These are phyloP conservation scores for Saccharomycopsis javanensis DNA, from an alignment of 805 yeast species.

Conservation along the genomic window DNA sequence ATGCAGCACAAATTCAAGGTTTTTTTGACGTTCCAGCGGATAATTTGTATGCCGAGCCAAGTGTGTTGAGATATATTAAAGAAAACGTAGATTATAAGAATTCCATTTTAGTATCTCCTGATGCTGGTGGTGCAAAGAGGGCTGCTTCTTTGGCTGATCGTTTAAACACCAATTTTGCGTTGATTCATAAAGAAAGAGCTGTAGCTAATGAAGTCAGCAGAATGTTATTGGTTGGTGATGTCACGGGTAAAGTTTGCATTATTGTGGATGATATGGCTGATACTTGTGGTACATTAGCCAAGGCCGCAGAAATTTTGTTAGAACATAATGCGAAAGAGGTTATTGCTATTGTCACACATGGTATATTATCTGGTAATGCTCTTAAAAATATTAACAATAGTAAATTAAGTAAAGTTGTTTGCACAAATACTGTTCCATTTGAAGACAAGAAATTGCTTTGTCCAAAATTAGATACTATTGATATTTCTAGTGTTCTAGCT, in stretches of 20 bases:
- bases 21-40: constrained; percentile 93
- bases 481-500: constrained; percentile 78
- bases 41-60: constrained; percentile 91
- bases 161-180: constrained; percentile 84
- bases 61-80: constrained; percentile 70
- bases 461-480: constrained; percentile 68
- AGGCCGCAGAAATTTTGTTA: constrained; percentile 82
- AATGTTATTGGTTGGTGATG: constrained; percentile 97
- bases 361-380: constrained; percentile 83
- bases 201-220: constrained; percentile 89
- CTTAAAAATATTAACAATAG: constrained; percentile 59
- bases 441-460: constrained; percentile 49
- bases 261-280: constrained; percentile 97
- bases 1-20: constrained; percentile 97
- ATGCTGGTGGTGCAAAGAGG: constrained; percentile 98
- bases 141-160: constrained; percentile 92
- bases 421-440: constrained; percentile 90
- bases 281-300: constrained; percentile 92
- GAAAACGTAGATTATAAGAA: constrained; percentile 46
- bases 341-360: constrained; percentile 92
- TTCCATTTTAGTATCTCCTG: constrained; percentile 86
- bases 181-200: constrained; percentile 93
- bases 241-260: constrained; percentile 68
- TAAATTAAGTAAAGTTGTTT: constrained; percentile 62
- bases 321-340: constrained; percentile 77